Evolutionary conservation across 176 grass and related monocot genomes (phyloP).

Genomic region (Aechmea fasciata): DNA sequence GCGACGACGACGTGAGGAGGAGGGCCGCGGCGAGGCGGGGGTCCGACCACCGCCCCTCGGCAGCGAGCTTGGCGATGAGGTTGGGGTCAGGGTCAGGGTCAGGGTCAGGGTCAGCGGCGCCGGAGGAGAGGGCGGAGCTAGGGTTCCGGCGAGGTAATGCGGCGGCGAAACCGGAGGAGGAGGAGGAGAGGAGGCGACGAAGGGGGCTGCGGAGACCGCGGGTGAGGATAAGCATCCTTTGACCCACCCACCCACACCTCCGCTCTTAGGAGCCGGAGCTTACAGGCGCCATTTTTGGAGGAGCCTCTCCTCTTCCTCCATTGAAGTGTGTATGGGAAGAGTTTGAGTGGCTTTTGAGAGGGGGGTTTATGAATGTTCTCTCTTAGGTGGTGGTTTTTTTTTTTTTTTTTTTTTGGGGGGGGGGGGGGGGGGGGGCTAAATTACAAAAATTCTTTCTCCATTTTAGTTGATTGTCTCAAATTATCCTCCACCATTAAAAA

Average conservation of each 20-base stretch:
- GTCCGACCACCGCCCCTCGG: slow-evolving; percentile 10
- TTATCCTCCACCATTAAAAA: no score
- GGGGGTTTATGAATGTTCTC: neutral
- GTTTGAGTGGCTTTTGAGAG: neutral
- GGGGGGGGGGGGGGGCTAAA: no score
- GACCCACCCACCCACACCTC: neutral
- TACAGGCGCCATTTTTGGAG: slow-evolving; percentile 11
- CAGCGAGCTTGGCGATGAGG: slow-evolving; percentile 4
- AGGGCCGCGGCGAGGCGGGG: slow-evolving; percentile 8
- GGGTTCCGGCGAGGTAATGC: neutral
- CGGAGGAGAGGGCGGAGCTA: neutral
- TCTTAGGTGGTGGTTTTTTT: no score
- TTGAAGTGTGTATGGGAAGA: slow-evolving; percentile 7
- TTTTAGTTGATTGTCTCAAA: no score
- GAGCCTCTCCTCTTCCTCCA: slow-evolving; percentile 32
- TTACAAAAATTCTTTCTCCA: no score
- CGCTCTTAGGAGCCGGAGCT: neutral
- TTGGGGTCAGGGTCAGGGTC: neutral
- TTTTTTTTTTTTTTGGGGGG: no score
- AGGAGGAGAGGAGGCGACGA: neutral
- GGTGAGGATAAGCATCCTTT: slow-evolving; percentile 11
- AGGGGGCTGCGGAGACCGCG: neutral
- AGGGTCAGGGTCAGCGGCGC: neutral
- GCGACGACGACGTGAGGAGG: slow-evolving; percentile 5
- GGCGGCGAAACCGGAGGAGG: slow-evolving; percentile 1